Evolutionary conservation across 2,329 filamentous ascomycete genomes (phyloP).

Genomic region (Shiraia bambusicola): DNA sequence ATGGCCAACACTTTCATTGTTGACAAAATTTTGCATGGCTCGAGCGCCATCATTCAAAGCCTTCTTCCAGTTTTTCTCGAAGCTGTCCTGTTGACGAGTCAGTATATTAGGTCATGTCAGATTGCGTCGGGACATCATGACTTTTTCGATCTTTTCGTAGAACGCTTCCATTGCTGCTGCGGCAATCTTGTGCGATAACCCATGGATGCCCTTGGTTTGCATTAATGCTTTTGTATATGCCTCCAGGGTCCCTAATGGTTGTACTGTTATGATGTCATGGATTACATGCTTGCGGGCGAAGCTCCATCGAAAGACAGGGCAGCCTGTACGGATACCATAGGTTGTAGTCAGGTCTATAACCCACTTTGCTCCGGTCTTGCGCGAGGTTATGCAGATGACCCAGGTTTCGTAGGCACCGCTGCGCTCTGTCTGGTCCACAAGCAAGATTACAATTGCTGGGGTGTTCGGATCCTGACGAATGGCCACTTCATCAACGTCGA

Average conservation of each 20-base stretch:
- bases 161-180: slow-evolving; percentile 3
- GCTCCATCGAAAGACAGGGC: neutral
- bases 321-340: neutral
- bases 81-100: no score
- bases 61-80: no score
- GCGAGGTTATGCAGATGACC: slow-evolving; percentile 5
- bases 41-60: slow-evolving; percentile 1
- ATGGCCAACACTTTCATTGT: slow-evolving; percentile 2
- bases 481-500: slow-evolving; percentile 6
- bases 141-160: slow-evolving; percentile 3
- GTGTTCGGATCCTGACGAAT: neutral
- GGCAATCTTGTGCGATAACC: slow-evolving; percentile 1
- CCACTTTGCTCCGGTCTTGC: slow-evolving; percentile 3
- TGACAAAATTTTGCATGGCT: slow-evolving; percentile 5
- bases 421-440: neutral
- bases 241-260: slow-evolving; percentile 3
- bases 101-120: no score
- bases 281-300: neutral
- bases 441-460: neutral
- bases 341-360: slow-evolving; percentile 6
- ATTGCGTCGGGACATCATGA: slow-evolving; percentile 5
- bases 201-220: slow-evolving; percentile 1
- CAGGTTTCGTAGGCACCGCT: slow-evolving; percentile 1
- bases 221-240: neutral
- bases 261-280: neutral